Conservation (phyloP, 164 flowering plant species). For the Buxus sempervirens region DNA sequence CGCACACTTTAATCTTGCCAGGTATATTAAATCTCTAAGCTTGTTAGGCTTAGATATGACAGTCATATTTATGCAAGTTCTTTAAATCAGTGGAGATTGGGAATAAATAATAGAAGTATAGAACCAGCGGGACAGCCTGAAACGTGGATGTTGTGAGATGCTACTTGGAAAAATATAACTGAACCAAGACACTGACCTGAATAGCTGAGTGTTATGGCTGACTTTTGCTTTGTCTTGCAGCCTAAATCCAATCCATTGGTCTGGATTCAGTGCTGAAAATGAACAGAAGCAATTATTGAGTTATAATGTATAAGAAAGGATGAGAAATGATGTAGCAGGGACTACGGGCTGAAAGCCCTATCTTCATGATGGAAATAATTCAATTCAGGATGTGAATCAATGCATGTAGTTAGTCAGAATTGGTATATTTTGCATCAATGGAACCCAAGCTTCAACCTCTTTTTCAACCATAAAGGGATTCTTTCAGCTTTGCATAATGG, state of each 20-base stretch:
- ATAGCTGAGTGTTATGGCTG: constrained; percentile 82
- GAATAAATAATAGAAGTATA: background rate
- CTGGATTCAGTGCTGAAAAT: constrained; percentile 79
- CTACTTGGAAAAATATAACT: background rate
- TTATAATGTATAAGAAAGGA: constrained; percentile 4
- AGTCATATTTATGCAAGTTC: background rate
- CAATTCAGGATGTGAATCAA: background rate
- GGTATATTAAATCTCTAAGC: no score
- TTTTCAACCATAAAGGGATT: background rate
- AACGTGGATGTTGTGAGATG: no score
- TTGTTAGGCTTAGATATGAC: background rate
- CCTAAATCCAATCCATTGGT: constrained; percentile 86
- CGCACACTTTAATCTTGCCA: background rate
- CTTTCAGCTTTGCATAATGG: background rate
- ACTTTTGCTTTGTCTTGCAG: constrained; percentile 82
- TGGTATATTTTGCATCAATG: background rate
- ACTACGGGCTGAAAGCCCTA: background rate
- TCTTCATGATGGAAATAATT: background rate
- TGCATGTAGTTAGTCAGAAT: background rate
- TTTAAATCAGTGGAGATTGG: background rate
- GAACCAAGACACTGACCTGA: constrained; percentile 47
- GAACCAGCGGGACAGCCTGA: no score
- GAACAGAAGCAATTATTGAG: constrained; percentile 12
- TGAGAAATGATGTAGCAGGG: constrained; percentile 1
- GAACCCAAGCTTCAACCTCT: background rate